Conservation (phyloP, 768 basidiomycete genomes). For the Lactarius akahatsu region DNA sequence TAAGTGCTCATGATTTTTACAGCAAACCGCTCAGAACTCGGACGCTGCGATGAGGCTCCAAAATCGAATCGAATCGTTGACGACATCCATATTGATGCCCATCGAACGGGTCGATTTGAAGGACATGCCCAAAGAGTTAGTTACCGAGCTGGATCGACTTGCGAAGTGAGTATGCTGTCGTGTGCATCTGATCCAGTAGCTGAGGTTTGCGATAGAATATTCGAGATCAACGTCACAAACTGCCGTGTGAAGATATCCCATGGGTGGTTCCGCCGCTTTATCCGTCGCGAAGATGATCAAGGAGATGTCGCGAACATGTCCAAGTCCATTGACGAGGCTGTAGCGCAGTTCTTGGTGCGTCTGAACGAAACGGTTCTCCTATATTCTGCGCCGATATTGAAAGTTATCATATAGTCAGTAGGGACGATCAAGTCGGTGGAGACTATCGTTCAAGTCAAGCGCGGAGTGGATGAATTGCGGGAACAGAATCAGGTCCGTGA, state of each 20-base stretch:
- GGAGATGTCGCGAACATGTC: not conserved
- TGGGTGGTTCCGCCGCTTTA: not conserved
- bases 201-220: not conserved
- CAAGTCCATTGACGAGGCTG: not conserved
- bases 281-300: not conserved
- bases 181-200: not conserved
- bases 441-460: not conserved
- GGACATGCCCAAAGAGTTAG: not conserved
- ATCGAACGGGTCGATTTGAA: not conserved
- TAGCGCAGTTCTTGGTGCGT: not conserved
- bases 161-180: not conserved
- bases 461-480: not conserved
- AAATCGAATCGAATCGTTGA: not conserved
- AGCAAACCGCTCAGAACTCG: not conserved
- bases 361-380: not conserved
- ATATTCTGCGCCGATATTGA: not conserved
- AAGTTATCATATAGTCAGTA: not conserved
- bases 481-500: not conserved
- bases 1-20: not conserved
- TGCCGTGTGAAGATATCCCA: slow-evolving; percentile 1
- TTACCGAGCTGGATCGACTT: not conserved
- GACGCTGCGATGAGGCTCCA: not conserved
- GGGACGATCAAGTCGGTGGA: not conserved
- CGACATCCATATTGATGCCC: not conserved
- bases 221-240: not conserved